These are phyloP conservation scores for Fusarium buxicola DNA, from an alignment of 2,329 filamentous ascomycete species.

Conservation along the genomic window DNA sequence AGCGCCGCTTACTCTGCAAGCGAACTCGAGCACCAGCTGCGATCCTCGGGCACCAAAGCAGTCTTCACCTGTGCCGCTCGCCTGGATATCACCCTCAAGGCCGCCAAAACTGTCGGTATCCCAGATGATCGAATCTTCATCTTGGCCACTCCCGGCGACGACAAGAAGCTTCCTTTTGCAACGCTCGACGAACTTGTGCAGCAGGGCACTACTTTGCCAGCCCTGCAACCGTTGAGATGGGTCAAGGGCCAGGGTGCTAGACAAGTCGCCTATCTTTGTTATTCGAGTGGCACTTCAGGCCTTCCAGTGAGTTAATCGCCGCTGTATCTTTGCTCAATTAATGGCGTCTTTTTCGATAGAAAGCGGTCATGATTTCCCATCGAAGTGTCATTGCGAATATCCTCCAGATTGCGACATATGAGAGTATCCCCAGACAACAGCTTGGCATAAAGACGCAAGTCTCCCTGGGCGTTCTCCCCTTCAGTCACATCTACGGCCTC, in stretches of 20 bases:
- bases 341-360: slow-evolving; percentile 57
- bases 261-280: slow-evolving; percentile 80
- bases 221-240: slow-evolving; percentile 68
- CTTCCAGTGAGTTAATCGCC: slow-evolving; percentile 79
- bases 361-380: slow-evolving; percentile 87
- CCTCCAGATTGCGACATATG: slow-evolving; percentile 67
- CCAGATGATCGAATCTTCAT: slow-evolving; percentile 73
- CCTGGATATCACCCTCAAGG: slow-evolving; percentile 70
- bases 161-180: slow-evolving; percentile 59
- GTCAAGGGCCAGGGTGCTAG: slow-evolving; percentile 71
- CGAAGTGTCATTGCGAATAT: slow-evolving; percentile 81
- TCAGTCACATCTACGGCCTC: slow-evolving; percentile 84
- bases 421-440: slow-evolving; percentile 51
- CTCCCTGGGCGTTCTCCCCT: slow-evolving; percentile 75
- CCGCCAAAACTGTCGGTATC: slow-evolving; percentile 72
- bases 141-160: slow-evolving; percentile 67
- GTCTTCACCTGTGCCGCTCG: slow-evolving; percentile 78
- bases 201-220: slow-evolving; percentile 65
- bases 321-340: neutral
- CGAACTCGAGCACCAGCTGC: slow-evolving; percentile 78
- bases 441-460: slow-evolving; percentile 55
- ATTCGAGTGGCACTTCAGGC: slow-evolving; percentile 83
- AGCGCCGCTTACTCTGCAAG: slow-evolving; percentile 77
- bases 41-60: slow-evolving; percentile 73
- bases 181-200: slow-evolving; percentile 74